Base-by-base conservation (phyloP, 2,329 filamentous ascomycete genomes). In the Aspergillus aculeatus region DNA sequence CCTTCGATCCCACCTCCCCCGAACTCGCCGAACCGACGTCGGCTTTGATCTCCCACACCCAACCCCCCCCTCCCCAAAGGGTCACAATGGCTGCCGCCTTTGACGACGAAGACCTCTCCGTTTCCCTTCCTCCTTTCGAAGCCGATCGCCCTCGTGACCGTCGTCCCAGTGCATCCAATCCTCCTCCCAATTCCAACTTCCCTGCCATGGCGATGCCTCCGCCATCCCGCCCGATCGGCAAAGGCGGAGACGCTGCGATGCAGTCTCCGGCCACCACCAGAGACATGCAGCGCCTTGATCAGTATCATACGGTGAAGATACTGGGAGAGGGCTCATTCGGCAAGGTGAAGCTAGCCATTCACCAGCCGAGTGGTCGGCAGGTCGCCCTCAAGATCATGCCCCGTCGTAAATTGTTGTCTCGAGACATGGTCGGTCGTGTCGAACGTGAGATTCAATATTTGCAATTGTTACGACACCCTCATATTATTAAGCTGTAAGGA, bases 381-480 rank as follows among this genome's bases (percentile, higher is more conserved):
- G 95, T 99, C 54, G 95, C 95, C 29, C 84, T 99, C 73, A 99
- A 99, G 83, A 97, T 98, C 73, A 99, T 99, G 72, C 91, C 92
- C 47, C 86, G 95, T 66, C 95, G 95, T 81, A 96, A 97, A 81
- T 85, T 99, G 71, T 92, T 97, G 69, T 98, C 93, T 68, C 85
- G 94, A 71, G 95, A 99, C 77, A 98, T 99, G 95, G 93, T 96
- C 56, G 95, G 95, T 62, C 87, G 95, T 62, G 96, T 99, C 64
- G 95, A 99, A 81, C 87, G 95, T 68, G 95, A 99, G 82, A 99
- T 99, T 69, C 93, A 97, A 76, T 99, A 99, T 74, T 84, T 99
- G 64, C 95, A 99, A 80, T 82, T 99, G 62, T 83, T 99, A 62
- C 88, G 95, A 62, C 95, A 99, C 77, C 95, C 95, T 47, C 95